These are phyloP conservation scores for Metschnikowia bowlesiae DNA, from an alignment of 805 yeast species.

Conservation along the genomic window DNA sequence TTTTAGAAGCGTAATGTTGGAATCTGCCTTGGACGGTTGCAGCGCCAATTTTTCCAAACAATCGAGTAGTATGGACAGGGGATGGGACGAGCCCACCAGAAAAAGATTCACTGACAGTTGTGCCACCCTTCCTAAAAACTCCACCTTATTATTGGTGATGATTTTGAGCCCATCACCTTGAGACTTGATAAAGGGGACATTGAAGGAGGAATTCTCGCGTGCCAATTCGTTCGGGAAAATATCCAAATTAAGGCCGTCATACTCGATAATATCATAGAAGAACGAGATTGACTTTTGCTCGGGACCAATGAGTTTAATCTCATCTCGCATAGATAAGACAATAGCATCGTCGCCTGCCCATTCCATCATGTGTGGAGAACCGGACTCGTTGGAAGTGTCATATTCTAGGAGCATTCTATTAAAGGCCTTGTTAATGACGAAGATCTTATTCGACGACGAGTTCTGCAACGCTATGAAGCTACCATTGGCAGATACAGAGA, in stretches of 20 bases:
- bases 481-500: constrained; percentile 50
- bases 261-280: constrained; percentile 37
- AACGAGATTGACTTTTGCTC: constrained; percentile 53
- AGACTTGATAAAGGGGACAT: constrained; percentile 42
- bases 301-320: constrained; percentile 68
- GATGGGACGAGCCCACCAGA: constrained; percentile 76
- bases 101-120: constrained; percentile 56
- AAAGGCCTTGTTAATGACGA: constrained; percentile 48
- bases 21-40: constrained; percentile 78
- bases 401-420: constrained; percentile 41
- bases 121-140: constrained; percentile 62
- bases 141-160: constrained; percentile 53
- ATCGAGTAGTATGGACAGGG: constrained; percentile 79
- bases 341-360: constrained; percentile 92
- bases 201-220: constrained; percentile 21
- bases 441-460: constrained; percentile 36
- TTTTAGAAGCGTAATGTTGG: constrained; percentile 55
- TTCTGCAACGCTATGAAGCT: constrained; percentile 50
- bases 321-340: constrained; percentile 57
- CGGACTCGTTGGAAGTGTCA: constrained; percentile 36
- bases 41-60: constrained; percentile 56
- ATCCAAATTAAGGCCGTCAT: constrained; percentile 29
- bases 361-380: constrained; percentile 44
- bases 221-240: constrained; percentile 12
- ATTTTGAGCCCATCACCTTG: constrained; percentile 70